phyloP scores from a whole-genome alignment of 2,329 filamentous ascomycete genomes.

The Onygenales sp. region DNA sequence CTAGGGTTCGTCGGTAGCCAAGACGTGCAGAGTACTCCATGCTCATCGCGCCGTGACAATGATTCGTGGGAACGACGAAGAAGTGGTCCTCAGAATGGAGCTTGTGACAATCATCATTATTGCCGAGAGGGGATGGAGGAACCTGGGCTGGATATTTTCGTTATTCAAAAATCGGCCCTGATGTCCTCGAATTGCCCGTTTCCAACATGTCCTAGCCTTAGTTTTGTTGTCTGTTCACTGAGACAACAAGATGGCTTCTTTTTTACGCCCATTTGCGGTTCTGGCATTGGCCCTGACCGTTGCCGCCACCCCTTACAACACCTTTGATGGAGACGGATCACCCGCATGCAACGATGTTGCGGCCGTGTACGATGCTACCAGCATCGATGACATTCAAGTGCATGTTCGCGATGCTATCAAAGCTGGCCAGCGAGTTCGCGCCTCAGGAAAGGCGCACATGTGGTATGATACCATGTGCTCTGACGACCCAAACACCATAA shows the following conservation, averaged over 20 bases:
- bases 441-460: conserved; percentile 43
- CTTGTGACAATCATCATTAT: background rate
- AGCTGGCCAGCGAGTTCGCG: conserved; percentile 35
- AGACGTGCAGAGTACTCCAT: background rate
- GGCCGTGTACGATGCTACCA: conserved; percentile 36
- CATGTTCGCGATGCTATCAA: conserved; percentile 34
- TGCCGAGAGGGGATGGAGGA: background rate
- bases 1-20: too few species aligned
- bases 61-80: background rate
- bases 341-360: conserved; percentile 41
- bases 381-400: conserved; percentile 35
- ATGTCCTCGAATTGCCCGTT: background rate
- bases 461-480: conserved; percentile 48
- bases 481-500: conserved; percentile 38
- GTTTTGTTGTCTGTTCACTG: background rate
- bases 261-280: background rate
- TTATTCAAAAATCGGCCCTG: background rate
- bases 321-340: conserved; percentile 42
- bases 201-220: background rate
- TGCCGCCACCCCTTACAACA: conserved; percentile 32
- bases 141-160: background rate
- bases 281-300: background rate
- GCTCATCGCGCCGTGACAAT: background rate
- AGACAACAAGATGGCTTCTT: background rate
- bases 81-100: background rate